A percentile compares a stretch with the other conserved stretches of the same genome.
These are phyloP conservation scores for Thielaviopsis euricoi DNA, from an alignment of 2,329 filamentous ascomycete genomes.

Conservation along the genomic window DNA sequence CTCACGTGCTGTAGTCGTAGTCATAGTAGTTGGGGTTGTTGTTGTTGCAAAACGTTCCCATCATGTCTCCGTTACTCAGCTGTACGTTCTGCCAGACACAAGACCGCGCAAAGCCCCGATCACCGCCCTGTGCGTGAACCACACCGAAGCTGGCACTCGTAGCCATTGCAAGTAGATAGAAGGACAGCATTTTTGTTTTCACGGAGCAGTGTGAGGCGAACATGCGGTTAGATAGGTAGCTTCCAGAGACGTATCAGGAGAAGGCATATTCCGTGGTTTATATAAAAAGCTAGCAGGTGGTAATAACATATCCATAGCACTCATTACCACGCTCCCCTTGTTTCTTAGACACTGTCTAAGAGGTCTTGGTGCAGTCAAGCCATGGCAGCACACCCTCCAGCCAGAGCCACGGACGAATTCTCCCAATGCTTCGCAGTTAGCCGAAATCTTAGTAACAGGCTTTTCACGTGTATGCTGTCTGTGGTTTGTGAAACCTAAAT, in stretches of 20 bases:
- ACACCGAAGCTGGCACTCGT: background rate
- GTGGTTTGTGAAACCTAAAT: background rate
- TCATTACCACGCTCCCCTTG: background rate
- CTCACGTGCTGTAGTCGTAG: slow-evolving; percentile 4
- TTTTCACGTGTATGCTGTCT: background rate
- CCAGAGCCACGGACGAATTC: background rate
- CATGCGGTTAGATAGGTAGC: too few species aligned
- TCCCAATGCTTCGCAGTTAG: background rate
- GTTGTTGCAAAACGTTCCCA: slow-evolving; percentile 6
- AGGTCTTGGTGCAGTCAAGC: background rate
- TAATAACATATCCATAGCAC: background rate
- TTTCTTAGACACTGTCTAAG: background rate
- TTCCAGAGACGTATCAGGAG: background rate
- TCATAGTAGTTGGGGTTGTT: slow-evolving; percentile 7
- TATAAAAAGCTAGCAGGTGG: background rate
- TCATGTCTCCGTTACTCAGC: slow-evolving; percentile 1
- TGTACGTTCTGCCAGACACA: slow-evolving; percentile 6
- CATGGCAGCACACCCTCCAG: background rate
- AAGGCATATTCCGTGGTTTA: background rate
- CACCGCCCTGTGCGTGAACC: background rate
- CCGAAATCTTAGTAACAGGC: background rate
- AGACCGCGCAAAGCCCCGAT: slow-evolving; percentile 1
- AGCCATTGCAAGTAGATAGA: background rate
- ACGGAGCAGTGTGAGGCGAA: background rate
- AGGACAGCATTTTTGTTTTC: background rate